Evolutionary conservation across 2,329 filamentous ascomycete genomes (phyloP), one percentile per base, ranked within the genome.

Genomic region (Hypoxylon rubiginosum): DNA sequence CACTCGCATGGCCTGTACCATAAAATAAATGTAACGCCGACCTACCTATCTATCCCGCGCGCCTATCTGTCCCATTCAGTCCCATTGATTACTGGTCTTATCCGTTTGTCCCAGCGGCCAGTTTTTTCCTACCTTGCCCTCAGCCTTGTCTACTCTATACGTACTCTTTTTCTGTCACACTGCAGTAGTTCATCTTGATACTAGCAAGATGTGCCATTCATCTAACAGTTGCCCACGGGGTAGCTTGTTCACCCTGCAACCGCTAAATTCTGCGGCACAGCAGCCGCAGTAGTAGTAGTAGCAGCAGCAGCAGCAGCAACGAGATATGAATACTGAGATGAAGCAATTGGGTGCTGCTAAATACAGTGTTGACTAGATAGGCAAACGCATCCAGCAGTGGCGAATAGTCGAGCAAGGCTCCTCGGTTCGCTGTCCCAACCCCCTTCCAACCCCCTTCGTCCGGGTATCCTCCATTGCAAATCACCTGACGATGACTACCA

Each of bases 101-200:
- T 45, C 32, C 32, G 34, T 43, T 58, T 50, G 49, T 41, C 50
- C 36, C 41, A 46, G 28, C 53, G 39, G 57, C 41, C 52, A 54
- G 34, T 50, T 34, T 41, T 17, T 30, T n/a, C 30, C 43, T 62
- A 32, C 43, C 53, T 58, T 36, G 26, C 28, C 58, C 58, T 69
- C 67, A 69, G 62, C 67, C 64, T 69, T 65, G 67, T 61, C 65
- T 65, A 63, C 59, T 39, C 53, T 43, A 65, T 61, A 63, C 54
- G 64, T 69, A 69, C 61, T 54, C 50, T 50, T 8, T 61, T 52
- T 58, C 48, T 66, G 67, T 70, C 65, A 68, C 59, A 68, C 65
- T 53, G 67, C 65, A 68, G 67, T 66, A 68, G 67, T 65, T 67
- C 53, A 45, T 62, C 60, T 62, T 10, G 46, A 69, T 30, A 17